A percentile compares a stretch with the other conserved stretches of the same genome.
These are phyloP conservation scores for Fonsecaea monophora DNA, from an alignment of 2,329 filamentous ascomycete genomes.

Conservation along the genomic window DNA sequence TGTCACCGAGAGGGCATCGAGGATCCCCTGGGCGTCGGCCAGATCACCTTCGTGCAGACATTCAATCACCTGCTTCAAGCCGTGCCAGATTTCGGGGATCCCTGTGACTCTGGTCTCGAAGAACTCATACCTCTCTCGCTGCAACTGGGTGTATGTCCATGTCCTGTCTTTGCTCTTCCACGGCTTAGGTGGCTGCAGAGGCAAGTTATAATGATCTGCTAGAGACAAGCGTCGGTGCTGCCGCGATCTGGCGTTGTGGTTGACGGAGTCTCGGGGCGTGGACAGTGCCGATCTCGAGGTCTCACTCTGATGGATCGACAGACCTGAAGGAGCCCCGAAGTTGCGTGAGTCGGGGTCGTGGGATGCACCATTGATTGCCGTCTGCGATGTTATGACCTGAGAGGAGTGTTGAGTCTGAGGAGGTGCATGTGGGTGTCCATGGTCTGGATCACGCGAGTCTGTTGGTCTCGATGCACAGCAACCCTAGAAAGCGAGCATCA, in stretches of 20 bases:
- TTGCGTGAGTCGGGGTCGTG: constrained; percentile 27
- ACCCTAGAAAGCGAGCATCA: constrained; percentile 32
- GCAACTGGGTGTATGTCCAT: constrained; percentile 75
- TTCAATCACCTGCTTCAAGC: constrained; percentile 71
- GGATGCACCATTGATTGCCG: constrained; percentile 34
- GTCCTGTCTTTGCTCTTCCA: constrained; percentile 69
- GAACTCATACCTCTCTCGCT: constrained; percentile 77
- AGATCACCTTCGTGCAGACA: constrained; percentile 69
- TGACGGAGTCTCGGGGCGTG: constrained; percentile 24
- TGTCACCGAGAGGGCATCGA: constrained; percentile 78
- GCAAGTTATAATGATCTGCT: constrained; percentile 71
- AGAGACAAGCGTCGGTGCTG: constrained; percentile 43
- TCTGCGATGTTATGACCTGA: constrained; percentile 37
- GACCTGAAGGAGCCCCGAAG: constrained; percentile 28
- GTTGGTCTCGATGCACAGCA: constrained; percentile 39
- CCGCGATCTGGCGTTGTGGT: constrained; percentile 18
- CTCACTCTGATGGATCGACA: constrained; percentile 31
- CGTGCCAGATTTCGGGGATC: constrained; percentile 78
- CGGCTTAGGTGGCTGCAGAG: constrained; percentile 65
- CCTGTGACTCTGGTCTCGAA: constrained; percentile 89
- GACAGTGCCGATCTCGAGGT: constrained; percentile 33
- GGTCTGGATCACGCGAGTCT: constrained; percentile 21
- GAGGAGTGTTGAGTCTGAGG: constrained; percentile 32
- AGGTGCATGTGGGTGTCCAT: constrained; percentile 20
- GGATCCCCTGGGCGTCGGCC: constrained; percentile 76